These are phyloP conservation scores for Cyclotella kingstonii DNA, from an alignment of 108 stramenopile genomes.

Conservation along the genomic window DNA sequence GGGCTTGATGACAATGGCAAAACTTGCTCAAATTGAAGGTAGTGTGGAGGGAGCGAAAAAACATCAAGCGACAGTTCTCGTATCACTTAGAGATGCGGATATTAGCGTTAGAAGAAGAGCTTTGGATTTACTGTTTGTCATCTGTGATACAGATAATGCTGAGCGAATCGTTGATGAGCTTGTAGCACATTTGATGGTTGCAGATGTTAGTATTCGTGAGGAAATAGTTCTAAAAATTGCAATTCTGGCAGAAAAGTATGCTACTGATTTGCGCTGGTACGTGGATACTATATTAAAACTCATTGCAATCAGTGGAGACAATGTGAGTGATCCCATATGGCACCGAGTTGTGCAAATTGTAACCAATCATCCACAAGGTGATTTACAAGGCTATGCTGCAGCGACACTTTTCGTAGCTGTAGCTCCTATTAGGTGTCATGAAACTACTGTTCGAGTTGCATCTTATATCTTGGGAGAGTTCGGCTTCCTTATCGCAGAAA, in stretches of 20 bases:
- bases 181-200: conserved; percentile 84
- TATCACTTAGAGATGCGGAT: conserved; percentile 95
- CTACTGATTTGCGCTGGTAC: conserved; percentile 95
- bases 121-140: conserved; percentile 94
- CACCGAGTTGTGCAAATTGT: conserved; percentile 98
- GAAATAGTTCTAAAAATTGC: conserved; percentile 99
- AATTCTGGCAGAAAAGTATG: conserved; percentile 97
- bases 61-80: conserved; percentile 90
- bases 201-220: conserved; percentile 91
- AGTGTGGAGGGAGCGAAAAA: conserved; percentile 81
- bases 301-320: conserved; percentile 92
- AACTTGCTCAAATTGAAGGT: conserved; percentile 89
- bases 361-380: conserved; percentile 94
- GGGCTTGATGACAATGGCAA: conserved; percentile 92
- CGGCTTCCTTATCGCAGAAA: conserved; percentile 94
- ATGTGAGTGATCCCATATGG: conserved; percentile 97
- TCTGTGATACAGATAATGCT: conserved; percentile 94
- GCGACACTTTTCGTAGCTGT: conserved; percentile 84
- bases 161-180: conserved; percentile 93
- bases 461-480: conserved; percentile 98
- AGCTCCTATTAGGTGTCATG: conserved; percentile 85
- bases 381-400: conserved; percentile 94
- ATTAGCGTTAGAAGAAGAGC: conserved; percentile 93
- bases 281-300: conserved; percentile 96
- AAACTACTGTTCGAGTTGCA: conserved; percentile 88